phyloP scores from a whole-genome alignment of 352 stramenopile species.

The Globisporangium emineosum region DNA sequence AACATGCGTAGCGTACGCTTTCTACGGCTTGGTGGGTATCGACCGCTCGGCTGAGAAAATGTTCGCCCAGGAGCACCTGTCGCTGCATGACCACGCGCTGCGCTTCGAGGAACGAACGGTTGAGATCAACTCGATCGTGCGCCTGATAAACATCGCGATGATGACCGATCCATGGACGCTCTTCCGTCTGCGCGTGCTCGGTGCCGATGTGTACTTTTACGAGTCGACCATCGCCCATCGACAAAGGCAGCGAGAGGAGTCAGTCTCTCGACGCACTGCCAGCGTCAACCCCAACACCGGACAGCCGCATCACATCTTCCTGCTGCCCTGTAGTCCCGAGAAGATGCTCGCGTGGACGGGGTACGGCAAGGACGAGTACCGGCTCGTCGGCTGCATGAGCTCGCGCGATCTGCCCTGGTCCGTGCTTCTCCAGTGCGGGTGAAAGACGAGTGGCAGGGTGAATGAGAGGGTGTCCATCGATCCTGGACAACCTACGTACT shows the following conservation, averaged over 20 bases:
- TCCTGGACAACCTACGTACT: neutral
- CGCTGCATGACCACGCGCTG: conserved; percentile 11
- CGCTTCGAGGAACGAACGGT: conserved; percentile 16
- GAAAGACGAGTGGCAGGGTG: neutral
- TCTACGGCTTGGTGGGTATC: conserved; percentile 8
- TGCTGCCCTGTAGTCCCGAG: conserved; percentile 28
- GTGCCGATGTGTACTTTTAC: conserved; percentile 32
- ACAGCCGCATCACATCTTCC: conserved; percentile 16
- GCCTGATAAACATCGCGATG: conserved; percentile 44
- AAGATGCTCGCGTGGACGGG: conserved; percentile 29
- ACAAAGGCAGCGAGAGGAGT: neutral
- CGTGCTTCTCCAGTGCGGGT: conserved; percentile 19
- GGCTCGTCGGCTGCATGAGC: conserved; percentile 21
- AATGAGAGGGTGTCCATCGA: neutral
- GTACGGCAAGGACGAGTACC: conserved; percentile 17
- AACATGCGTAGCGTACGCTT: neutral
- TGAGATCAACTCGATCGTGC: conserved; percentile 25
- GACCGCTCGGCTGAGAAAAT: conserved; percentile 9
- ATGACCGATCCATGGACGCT: conserved; percentile 44
- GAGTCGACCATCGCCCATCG: conserved; percentile 7
- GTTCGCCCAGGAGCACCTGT: neutral
- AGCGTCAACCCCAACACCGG: neutral
- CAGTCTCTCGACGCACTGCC: neutral
- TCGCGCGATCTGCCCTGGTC: conserved; percentile 17
- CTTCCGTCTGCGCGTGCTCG: conserved; percentile 25